These are phyloP conservation scores for Monosporascus cannonballus DNA, from an alignment of 2,329 filamentous ascomycete species.

Conservation along the genomic window DNA sequence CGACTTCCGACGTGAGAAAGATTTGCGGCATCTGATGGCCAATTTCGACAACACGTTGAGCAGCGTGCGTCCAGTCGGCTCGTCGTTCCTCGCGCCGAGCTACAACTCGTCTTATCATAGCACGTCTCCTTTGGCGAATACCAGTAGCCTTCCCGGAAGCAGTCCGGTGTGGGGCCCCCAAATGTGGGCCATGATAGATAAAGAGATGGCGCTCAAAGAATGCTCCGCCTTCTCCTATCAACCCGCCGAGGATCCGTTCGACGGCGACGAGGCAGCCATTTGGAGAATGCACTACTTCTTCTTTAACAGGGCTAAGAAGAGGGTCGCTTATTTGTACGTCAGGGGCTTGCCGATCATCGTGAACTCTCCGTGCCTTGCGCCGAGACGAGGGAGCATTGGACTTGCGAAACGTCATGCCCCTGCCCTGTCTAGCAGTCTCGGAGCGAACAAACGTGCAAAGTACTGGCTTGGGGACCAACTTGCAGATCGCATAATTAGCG, in stretches of 20 bases:
- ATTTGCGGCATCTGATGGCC: constrained; percentile 74
- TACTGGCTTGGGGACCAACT: constrained; percentile 79
- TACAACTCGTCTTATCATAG: constrained; percentile 36
- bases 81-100: constrained; percentile 23
- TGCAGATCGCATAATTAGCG: constrained; percentile 39
- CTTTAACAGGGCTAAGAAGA: constrained; percentile 87
- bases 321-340: constrained; percentile 90
- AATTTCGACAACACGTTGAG: constrained; percentile 82
- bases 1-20: constrained; percentile 84
- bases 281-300: constrained; percentile 98
- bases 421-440: constrained; percentile 26
- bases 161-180: constrained; percentile 74
- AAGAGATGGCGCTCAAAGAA: constrained; percentile 86
- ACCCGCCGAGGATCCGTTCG: constrained; percentile 83
- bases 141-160: constrained; percentile 36
- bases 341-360: constrained; percentile 74
- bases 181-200: constrained; percentile 89
- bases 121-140: constrained; percentile 30
- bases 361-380: constrained; percentile 27
- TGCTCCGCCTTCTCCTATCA: constrained; percentile 88
- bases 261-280: constrained; percentile 86
- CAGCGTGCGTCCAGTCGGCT: constrained; percentile 67
- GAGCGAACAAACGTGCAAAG: constrained; percentile 72
- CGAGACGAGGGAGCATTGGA: constrained; percentile 22
- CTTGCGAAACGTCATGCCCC: constrained; percentile 24